A percentile compares a stretch with the other conserved stretches of the same genome.
Evolutionary conservation across 306 rosid species (phyloP).

Genomic region (Hippophae rhamnoides): DNA sequence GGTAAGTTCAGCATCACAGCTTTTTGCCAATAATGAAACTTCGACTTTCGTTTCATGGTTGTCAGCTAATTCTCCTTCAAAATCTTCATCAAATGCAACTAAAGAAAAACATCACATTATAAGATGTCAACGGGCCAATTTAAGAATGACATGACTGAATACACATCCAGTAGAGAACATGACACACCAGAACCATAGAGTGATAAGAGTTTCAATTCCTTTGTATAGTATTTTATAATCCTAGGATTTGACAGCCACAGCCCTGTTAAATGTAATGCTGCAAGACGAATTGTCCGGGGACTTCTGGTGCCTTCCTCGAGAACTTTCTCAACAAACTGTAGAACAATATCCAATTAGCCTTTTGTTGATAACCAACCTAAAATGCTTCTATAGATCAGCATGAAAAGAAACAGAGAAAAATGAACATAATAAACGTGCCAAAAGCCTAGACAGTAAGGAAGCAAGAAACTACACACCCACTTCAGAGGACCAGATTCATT

Average conservation of each 20-base stretch:
- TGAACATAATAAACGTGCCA: neutral
- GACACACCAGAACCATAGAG: conserved; percentile 80
- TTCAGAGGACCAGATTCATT: conserved; percentile 74
- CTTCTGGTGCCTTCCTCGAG: conserved; percentile 88
- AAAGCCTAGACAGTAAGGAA: conserved; percentile 7
- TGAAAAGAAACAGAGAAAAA: conserved; percentile 12
- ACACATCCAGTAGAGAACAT: conserved; percentile 2
- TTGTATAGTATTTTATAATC: conserved; percentile 68
- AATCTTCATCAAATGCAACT: conserved; percentile 99
- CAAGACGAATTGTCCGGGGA: conserved; percentile 95
- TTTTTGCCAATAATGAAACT: conserved; percentile 60
- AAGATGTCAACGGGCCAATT: conserved; percentile 8
- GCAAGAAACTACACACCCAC: conserved; percentile 60
- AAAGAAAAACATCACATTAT: conserved; percentile 18
- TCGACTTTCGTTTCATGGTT: conserved; percentile 63
- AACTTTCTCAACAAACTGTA: conserved; percentile 69
- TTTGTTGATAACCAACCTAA: neutral
- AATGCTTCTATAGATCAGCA: conserved; percentile 4
- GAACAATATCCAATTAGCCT: conserved; percentile 9
- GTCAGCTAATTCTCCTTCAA: conserved; percentile 85
- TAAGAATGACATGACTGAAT: conserved; percentile 11
- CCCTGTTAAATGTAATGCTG: conserved; percentile 90
- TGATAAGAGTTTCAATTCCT: conserved; percentile 72
- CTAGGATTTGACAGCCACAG: conserved; percentile 71
- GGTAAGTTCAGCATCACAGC: conserved; percentile 75